These are phyloP conservation scores for Chloranthus sessilifolius DNA, from an alignment of 164 flowering plant species.

Conservation along the genomic window DNA sequence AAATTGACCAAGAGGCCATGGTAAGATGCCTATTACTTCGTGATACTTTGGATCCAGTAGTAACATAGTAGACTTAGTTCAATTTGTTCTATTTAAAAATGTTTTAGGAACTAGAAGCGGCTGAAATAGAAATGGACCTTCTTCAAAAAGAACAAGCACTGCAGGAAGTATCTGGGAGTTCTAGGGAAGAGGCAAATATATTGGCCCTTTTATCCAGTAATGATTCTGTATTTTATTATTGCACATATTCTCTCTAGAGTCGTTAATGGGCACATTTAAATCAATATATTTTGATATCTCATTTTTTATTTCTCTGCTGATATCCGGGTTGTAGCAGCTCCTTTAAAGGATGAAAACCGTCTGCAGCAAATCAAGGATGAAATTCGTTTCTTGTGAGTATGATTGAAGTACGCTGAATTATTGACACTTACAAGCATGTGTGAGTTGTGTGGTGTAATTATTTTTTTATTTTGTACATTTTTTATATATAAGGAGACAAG, in stretches of 20 bases:
- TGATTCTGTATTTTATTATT: neutral
- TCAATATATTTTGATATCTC: too few species aligned
- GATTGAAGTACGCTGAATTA: too few species aligned
- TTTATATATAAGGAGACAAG: too few species aligned
- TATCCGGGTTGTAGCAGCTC: constrained; percentile 26
- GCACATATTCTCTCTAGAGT: too few species aligned
- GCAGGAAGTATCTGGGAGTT: constrained; percentile 28
- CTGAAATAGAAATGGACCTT: constrained; percentile 78
- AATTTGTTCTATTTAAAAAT: constrained; percentile 3
- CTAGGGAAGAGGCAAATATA: constrained; percentile 21
- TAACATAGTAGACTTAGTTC: neutral
- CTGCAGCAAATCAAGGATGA: constrained; percentile 72
- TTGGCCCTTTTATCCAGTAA: constrained; percentile 35
- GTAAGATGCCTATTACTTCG: constrained; percentile 26
- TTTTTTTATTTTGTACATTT: too few species aligned
- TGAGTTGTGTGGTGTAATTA: too few species aligned
- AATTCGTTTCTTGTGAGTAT: constrained; percentile 64
- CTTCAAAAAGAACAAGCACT: constrained; percentile 43
- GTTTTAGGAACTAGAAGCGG: constrained; percentile 76
- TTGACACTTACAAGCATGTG: too few species aligned
- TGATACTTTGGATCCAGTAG: neutral
- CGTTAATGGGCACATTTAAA: too few species aligned
- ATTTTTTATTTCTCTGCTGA: too few species aligned
- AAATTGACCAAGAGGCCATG: constrained; percentile 44
- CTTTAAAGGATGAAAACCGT: constrained; percentile 36